These are phyloP conservation scores for Sistotremastrum suecicum DNA, from an alignment of 768 basidiomycete species.

Conservation along the genomic window DNA sequence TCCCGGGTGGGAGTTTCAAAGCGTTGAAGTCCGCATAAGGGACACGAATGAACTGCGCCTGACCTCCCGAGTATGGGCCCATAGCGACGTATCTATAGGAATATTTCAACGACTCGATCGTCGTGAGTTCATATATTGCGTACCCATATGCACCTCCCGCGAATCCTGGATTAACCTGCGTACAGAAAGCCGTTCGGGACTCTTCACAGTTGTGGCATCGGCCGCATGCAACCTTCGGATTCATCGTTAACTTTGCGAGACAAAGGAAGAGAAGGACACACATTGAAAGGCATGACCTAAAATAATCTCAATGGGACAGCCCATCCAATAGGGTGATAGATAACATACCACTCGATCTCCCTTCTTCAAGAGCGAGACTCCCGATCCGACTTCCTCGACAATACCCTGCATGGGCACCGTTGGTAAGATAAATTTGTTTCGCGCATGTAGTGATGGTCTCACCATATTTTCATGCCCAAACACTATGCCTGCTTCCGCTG, in stretches of 20 bases:
- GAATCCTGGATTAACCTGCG: slow-evolving; percentile 42
- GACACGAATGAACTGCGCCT: slow-evolving; percentile 42
- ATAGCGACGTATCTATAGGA: slow-evolving; percentile 35
- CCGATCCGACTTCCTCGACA: slow-evolving; percentile 33
- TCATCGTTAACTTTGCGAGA: no score
- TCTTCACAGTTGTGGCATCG: slow-evolving; percentile 44
- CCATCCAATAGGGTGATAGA: no score
- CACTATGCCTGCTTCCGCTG: slow-evolving; percentile 32
- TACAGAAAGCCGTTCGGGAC: slow-evolving; percentile 39
- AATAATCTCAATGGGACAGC: background rate
- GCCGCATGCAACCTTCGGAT: slow-evolving; percentile 25
- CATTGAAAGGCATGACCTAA: slow-evolving; percentile 36
- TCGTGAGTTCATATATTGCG: background rate
- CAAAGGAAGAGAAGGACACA: slow-evolving; percentile 7
- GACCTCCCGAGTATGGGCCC: slow-evolving; percentile 41
- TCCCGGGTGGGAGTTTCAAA: slow-evolving; percentile 35
- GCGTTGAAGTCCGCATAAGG: slow-evolving; percentile 47
- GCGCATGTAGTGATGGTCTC: background rate
- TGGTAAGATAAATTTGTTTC: background rate
- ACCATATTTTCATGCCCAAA: slow-evolving; percentile 36
- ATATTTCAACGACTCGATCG: background rate
- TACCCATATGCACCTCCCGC: slow-evolving; percentile 37
- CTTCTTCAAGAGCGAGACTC: slow-evolving; percentile 35
- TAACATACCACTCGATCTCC: slow-evolving; percentile 37
- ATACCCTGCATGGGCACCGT: slow-evolving; percentile 26